Evolutionary conservation across 2,329 filamentous ascomycete species (phyloP), one percentile per base, ranked within the genome.

Genomic region (Ceratocystis diversiconidia): DNA sequence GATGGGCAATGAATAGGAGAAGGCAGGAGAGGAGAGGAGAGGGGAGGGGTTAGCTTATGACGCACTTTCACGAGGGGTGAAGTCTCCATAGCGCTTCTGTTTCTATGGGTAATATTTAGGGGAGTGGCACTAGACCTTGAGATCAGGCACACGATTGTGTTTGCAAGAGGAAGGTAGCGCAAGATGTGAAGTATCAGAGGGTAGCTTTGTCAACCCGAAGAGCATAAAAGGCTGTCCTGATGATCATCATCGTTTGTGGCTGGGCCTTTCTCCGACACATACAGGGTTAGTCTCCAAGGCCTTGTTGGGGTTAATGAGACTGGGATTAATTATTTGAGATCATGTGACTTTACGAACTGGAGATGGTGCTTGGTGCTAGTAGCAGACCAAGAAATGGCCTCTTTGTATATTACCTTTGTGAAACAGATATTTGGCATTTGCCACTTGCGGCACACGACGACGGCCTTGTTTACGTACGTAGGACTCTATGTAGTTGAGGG

Each of bases 51-150:
- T 12, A 22, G 44, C 52, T 69, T 50, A 63, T 12, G 65, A 64
- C 73, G 67, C 78, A 86, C 85, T 77, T 87, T 79, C 71, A 82
- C 86, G 69, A 91, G 75, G 55, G 86, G 82, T 66, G 88, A 83
- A 36, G 82, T 79, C 73, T 91, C 88, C 88, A 91, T 90, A 62
- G 43, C 65, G 44, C 50, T 10, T 28, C 41, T 15, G 22, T 62
- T 19, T 59, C 28, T 59, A n/a, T 59, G 28, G 5, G 6, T 28
- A 3, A 12, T 55, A 15, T 22, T 55, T 55, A 59, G 36, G 36
- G 3, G 36, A 41, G 36, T 41, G 36, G 36, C 36, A 4, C 36
- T 41, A 41, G 10, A 32, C 5, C 8, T 17, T n/a, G 15, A 30
- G 19, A 25, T 36, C 5, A 59, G 28, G 7, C 1, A n/a, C 48